Base-by-base conservation (phyloP, 441 rosid genomes). In the Corymbia calophylla region DNA sequence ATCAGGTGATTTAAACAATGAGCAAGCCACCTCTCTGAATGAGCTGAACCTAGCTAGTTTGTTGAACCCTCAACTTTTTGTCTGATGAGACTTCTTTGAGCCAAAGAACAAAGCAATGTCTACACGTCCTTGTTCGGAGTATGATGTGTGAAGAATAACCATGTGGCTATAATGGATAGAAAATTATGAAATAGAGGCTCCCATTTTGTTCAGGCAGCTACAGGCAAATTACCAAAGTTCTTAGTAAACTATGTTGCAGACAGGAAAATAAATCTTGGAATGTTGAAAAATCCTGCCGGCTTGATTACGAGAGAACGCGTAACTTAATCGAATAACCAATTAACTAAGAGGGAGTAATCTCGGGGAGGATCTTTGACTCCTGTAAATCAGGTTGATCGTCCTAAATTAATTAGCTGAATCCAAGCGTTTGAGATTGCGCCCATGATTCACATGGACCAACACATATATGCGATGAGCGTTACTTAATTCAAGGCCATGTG, bases 361-460 rank as follows among this genome's bases (percentile, higher is more conserved):
- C 86, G 49, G 55, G 47, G 88, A 89, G 89, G 89, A 94, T 94
- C 94, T 91, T 93, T 93, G 95, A 94, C 95, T 90, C 87, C 21
- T 91, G 89, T 87, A 73, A 89, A 89, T 90, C 88, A 49, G 73
- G 27, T 48, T 80, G 15, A 27, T 39, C 84, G 11, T 23, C 49
- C 84, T 73, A n/a, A 70, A 64, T 68, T 87, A 87, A 89, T n/a
- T 32, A 85, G 86, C 81, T 86, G 93, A 91, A 89, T 87, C 89
- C 91, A 91, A 85, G 70, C 25, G 91, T 51, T 88, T 53, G 87
- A 87, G 87, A 87, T 23, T 2, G 49, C 84, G 84, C 51, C 84
- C 11, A 39, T 21, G 82, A 73, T 73, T 73, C 51, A 39, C 82
- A 3, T 39, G 51, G 84, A 73, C 84, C 51, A 13, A 39, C 49